These are phyloP conservation scores for Cucumis cinereus DNA, from an alignment of 306 rosid species.

Conservation along the genomic window DNA sequence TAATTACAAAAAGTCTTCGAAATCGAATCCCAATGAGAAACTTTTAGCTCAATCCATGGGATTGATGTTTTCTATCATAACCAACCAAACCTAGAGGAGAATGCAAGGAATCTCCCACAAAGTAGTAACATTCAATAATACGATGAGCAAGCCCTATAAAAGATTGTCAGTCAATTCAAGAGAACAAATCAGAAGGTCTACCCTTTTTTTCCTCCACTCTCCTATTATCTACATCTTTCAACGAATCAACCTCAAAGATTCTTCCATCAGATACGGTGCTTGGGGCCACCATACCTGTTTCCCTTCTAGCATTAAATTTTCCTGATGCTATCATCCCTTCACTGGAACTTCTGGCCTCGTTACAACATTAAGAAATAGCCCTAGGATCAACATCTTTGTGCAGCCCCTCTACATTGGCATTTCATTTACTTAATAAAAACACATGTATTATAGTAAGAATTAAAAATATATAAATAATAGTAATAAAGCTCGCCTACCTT, in stretches of 20 bases:
- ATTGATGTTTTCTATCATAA: too few species aligned
- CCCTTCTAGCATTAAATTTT: conserved; percentile 44
- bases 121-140: too few species aligned
- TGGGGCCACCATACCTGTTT: conserved; percentile 32
- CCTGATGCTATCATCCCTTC: conserved; percentile 56
- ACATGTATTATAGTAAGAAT: too few species aligned
- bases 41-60: too few species aligned
- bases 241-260: conserved; percentile 43
- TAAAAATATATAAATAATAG: too few species aligned
- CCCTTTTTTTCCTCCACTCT: conserved; percentile 41
- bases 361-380: conserved; percentile 54
- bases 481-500: conserved; percentile 29
- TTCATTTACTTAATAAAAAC: conserved; percentile 10
- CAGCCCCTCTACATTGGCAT: conserved; percentile 45
- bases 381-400: conserved; percentile 60
- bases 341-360: conserved; percentile 37
- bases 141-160: too few species aligned
- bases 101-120: too few species aligned
- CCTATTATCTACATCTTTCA: conserved; percentile 49
- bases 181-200: conserved; percentile 28
- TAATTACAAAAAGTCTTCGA: too few species aligned
- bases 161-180: too few species aligned
- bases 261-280: conserved; percentile 46
- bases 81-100: too few species aligned
- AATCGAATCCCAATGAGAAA: too few species aligned